These are phyloP conservation scores for Magnaporthales sp. DNA, from an alignment of 2,329 filamentous ascomycete species.

Conservation along the genomic window DNA sequence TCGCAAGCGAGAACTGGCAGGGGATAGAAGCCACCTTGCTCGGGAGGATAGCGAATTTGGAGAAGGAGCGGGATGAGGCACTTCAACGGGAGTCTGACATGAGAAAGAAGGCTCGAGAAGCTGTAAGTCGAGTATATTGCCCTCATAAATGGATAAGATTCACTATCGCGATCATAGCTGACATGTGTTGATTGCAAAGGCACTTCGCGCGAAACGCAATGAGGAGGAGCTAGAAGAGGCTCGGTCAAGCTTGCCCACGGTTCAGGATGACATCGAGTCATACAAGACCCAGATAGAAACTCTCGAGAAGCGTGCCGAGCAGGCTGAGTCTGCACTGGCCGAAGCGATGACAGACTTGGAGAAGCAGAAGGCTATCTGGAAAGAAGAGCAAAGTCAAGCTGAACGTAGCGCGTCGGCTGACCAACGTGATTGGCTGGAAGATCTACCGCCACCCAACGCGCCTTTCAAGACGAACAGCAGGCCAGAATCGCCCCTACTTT, in stretches of 20 bases:
- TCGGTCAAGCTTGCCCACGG: constrained; percentile 51
- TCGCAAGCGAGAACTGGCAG: constrained; percentile 96
- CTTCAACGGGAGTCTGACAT: constrained; percentile 76
- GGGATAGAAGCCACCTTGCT: constrained; percentile 84
- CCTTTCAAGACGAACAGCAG: constrained; percentile 34
- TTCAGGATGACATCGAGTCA: constrained; percentile 54
- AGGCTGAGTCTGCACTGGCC: constrained; percentile 55
- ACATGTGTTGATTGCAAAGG: constrained; percentile 31
- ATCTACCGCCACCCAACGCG: constrained; percentile 23
- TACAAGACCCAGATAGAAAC: constrained; percentile 51
- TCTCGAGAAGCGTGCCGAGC: constrained; percentile 56
- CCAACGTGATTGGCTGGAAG: constrained; percentile 43
- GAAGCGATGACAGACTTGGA: constrained; percentile 43
- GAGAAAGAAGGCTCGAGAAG: constrained; percentile 80
- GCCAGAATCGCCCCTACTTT: constrained; percentile 46
- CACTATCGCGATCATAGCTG: neutral
- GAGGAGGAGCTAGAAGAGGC: constrained; percentile 78
- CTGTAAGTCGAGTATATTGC: constrained; percentile 42
- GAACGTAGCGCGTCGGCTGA: constrained; percentile 21
- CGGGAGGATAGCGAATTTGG: constrained; percentile 65
- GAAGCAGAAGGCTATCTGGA: constrained; percentile 32
- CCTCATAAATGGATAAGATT: neutral
- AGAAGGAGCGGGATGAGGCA: constrained; percentile 87
- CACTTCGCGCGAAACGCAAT: constrained; percentile 52
- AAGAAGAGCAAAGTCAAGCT: constrained; percentile 17